Base-by-base conservation (phyloP, 805 yeast genomes). In the Candida glaebosa region DNA sequence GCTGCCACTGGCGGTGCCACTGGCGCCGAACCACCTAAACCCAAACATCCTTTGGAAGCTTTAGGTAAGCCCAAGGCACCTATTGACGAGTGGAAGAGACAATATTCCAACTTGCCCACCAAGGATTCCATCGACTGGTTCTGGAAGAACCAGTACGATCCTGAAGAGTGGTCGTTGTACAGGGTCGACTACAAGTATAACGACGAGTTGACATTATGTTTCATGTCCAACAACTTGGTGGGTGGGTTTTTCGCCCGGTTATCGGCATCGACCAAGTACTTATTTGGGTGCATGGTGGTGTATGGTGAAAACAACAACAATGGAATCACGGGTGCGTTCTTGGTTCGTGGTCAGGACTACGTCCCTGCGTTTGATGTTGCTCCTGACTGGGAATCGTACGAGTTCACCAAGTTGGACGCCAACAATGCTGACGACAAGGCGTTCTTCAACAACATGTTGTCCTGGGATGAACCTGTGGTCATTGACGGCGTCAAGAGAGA, bases 191-290 rank as follows among this genome's bases (percentile, higher is more conserved):
- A 85, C 90, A 89, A 87, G 80, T 91, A 93, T 79, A 90, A 93
- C 72, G 98, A 91, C 58, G 99, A 91, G 78, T 81, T 91, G 70
- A 91, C 97, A 55, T 74, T 86, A 71, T 86, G 96, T 53, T 91
- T 91, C 79, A 93, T 93, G 98, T 87, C 98, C 58, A 89, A 89
- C 84, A 91, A 91, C 82, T 81, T 88, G 71, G 76, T 93, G 63
- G 98, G 97, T 65, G 98, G 98, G 63, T 91, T 91, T 85, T 87
- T 91, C 84, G 82, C 82, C 86, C 87, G 99, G 78, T 80, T 91
- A 61, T 65, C 81, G 46, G 98, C 81, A 52, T 91, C 98, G 51
- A 77, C 87, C 75, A 91, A 91, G 75, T 91, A 82, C 81, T 67
- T 93, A 79, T 91, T 91, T 67, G 99, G 98, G 63, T 76, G 82